Evolutionary conservation across 108 stramenopile genomes (phyloP).

Genomic region (Skeletonema menzelii): DNA sequence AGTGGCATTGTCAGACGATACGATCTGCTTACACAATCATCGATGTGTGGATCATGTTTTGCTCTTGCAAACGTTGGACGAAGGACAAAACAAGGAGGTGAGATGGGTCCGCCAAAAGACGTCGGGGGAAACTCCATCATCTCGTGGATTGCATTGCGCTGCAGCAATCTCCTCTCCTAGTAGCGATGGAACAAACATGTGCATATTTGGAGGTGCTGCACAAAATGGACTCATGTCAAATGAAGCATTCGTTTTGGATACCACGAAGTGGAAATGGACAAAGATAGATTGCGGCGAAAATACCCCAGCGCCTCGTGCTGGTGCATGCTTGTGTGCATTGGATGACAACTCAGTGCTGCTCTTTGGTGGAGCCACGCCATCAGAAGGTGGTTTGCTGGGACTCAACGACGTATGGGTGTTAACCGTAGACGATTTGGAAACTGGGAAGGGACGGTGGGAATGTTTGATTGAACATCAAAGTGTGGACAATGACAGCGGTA

Average conservation of each 20-base stretch:
- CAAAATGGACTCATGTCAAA: slow-evolving; percentile 70
- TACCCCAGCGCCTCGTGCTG: slow-evolving; percentile 57
- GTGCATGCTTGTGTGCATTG: slow-evolving; percentile 54
- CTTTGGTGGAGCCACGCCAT: slow-evolving; percentile 57
- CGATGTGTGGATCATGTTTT: slow-evolving; percentile 68
- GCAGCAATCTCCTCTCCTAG: slow-evolving; percentile 19
- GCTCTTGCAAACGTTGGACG: slow-evolving; percentile 19
- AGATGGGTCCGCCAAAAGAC: slow-evolving; percentile 44
- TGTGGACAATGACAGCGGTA: slow-evolving; percentile 2
- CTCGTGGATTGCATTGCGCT: slow-evolving; percentile 67
- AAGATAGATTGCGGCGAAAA: slow-evolving; percentile 10
- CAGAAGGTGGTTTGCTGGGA: slow-evolving; percentile 45
- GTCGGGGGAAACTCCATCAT: slow-evolving; percentile 50
- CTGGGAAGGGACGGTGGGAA: slow-evolving; percentile 35
- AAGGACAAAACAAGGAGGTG: slow-evolving; percentile 5
- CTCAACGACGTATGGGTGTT: slow-evolving; percentile 63
- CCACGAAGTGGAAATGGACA: slow-evolving; percentile 65
- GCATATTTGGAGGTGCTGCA: slow-evolving; percentile 70
- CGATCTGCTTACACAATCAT: slow-evolving; percentile 70
- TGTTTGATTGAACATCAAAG: slow-evolving; percentile 22
- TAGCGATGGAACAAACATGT: slow-evolving; percentile 14
- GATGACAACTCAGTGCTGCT: slow-evolving; percentile 47
- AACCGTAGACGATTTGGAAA: slow-evolving; percentile 17
- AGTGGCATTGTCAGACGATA: slow-evolving; percentile 37
- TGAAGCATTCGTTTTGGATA: slow-evolving; percentile 66